These are phyloP conservation scores for Harrya chromipes DNA, from an alignment of 768 basidiomycete species.

Conservation along the genomic window DNA sequence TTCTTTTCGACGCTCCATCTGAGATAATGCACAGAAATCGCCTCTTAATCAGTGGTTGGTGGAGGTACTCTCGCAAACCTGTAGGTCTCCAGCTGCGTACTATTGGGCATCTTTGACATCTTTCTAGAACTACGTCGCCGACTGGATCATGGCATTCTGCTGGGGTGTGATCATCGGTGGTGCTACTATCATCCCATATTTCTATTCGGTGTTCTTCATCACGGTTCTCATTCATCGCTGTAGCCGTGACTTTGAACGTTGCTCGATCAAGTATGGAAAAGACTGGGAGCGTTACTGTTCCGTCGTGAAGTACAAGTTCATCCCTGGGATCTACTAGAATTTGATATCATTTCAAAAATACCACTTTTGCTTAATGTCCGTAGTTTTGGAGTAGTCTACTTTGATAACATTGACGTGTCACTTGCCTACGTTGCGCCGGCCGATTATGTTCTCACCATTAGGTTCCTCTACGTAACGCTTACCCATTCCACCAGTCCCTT, in stretches of 20 bases:
- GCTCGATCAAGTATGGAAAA: conserved; percentile 88
- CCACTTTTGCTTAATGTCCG: conserved; percentile 1
- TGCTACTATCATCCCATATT: conserved; percentile 86
- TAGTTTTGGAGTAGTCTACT: not conserved
- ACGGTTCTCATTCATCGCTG: conserved; percentile 88
- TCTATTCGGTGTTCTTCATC: conserved; percentile 96
- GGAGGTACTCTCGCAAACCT: conserved; percentile 92
- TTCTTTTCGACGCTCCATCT: conserved; percentile 1
- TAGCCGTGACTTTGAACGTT: conserved; percentile 93
- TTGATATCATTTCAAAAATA: conserved; percentile 14
- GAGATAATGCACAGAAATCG: conserved; percentile 60
- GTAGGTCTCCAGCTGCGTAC: conserved; percentile 40
- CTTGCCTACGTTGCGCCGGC: not conserved
- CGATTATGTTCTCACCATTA: conserved; percentile 22
- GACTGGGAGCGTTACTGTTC: conserved; percentile 92
- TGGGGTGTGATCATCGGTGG: conserved; percentile 82
- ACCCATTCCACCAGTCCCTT: conserved; percentile 2
- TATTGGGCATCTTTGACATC: not conserved
- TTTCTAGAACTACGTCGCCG: conserved; percentile 85
- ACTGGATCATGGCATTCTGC: conserved; percentile 81
- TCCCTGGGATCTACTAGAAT: conserved; percentile 76
- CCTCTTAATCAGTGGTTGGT: conserved; percentile 90
- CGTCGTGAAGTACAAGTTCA: conserved; percentile 88
- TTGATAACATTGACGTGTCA: conserved; percentile 10
- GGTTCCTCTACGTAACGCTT: not conserved